Evolutionary conservation across 441 rosid species (phyloP).

Genomic region (Pelargonium cotyledonis): DNA sequence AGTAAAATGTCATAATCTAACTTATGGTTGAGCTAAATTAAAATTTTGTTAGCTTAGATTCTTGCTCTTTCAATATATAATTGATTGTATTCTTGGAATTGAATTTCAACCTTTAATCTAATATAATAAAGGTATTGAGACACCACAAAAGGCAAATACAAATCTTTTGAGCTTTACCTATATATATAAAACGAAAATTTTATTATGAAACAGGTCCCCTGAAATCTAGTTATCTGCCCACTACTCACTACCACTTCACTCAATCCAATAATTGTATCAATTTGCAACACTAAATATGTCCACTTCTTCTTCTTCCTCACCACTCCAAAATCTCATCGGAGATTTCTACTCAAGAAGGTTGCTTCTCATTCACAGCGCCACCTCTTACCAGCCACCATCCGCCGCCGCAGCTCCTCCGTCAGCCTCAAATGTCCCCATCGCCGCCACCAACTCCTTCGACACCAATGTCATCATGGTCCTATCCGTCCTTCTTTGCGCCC

Average conservation of each 20-base stretch:
- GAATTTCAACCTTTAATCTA: not conserved
- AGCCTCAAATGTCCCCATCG: constrained; percentile 19
- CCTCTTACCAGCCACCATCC: constrained; percentile 27
- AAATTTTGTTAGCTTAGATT: no score
- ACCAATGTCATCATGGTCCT: constrained; percentile 71
- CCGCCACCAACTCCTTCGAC: constrained; percentile 41
- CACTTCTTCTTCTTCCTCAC: constrained; percentile 29
- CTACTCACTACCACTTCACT: constrained; percentile 4
- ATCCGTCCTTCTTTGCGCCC: constrained; percentile 64
- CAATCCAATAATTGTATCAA: no score
- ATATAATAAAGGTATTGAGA: not conserved
- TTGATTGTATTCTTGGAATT: not conserved
- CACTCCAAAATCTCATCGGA: constrained; percentile 37
- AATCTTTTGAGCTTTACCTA: constrained; percentile 27
- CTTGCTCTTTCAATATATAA: no score
- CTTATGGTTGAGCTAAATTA: no score
- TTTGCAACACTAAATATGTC: constrained; percentile 33
- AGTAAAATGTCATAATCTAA: no score
- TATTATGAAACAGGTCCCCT: constrained; percentile 26
- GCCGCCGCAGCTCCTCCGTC: constrained; percentile 35
- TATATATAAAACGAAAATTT: constrained; percentile 26
- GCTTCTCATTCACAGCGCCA: constrained; percentile 29
- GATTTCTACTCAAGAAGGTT: constrained; percentile 57
- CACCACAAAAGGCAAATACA: constrained; percentile 20
- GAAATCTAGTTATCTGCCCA: constrained; percentile 20